Base-by-base conservation (phyloP, 2,329 filamentous ascomycete genomes). In the Mariannaea elegans region DNA sequence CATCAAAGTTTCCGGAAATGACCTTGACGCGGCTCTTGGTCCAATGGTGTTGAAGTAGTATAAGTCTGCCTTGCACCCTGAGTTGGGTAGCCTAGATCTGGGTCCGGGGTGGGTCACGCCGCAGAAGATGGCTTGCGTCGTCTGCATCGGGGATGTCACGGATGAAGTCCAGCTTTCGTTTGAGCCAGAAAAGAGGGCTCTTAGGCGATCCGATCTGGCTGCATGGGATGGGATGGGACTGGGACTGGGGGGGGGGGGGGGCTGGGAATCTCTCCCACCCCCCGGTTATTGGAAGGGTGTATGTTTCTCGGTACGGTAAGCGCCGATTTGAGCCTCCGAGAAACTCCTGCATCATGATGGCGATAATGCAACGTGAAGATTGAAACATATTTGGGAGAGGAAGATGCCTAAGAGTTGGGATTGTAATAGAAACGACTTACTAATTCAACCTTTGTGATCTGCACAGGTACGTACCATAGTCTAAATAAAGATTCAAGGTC, bases 161-260 rank as follows among this genome's bases (percentile, higher is more conserved):
- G 61, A 49, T 12, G 48, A 38, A 47, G 52, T 24, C 42, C 31
- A 46, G 53, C 19, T 42, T 21, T 39, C 23, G 50, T 38, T 59
- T 23, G 56, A 57, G 56, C 54, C 58, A 57, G 59, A 57, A 68
- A 55, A 63, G 53, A 46, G 56, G 45, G 56, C 62, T 61, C 51
- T 65, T 46, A 55, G 60, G 61, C 68, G 68, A 70, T 70, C 68
- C 58, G 68, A 66, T 70, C 63, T 63, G 49, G 38, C 52, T 67
- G 29, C 68, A 70, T 62, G 65, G 67, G 53, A 29, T 42, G 13
- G 7, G 16, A 41, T 56, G 53, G 52, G 49, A 44, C 38, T 29
- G 29, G 41, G 50, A 32, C 45, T 49, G 18, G 51, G 36, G 47
- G 42, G 51, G 53, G 60, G 59, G 64, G 62, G 46, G 34, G 57